Percentiles rank a stretch among this genome's conserved stretches.
These are phyloP conservation scores for Zanthoxylum bungeanum DNA, from an alignment of 345 rosid genomes.

Conservation along the genomic window DNA sequence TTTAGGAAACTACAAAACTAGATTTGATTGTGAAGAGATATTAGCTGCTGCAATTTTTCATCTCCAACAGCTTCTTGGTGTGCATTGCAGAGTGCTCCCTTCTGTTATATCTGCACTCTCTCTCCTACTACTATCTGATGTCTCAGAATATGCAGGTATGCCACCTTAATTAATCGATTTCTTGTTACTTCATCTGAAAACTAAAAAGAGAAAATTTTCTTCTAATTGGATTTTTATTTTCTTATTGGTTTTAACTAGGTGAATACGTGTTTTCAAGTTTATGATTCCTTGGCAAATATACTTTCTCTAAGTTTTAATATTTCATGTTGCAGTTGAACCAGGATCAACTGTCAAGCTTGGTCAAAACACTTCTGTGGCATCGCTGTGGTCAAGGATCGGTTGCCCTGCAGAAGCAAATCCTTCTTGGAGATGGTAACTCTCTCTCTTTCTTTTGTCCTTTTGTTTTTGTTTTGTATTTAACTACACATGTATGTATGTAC, in stretches of 20 bases:
- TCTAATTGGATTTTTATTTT: background rate
- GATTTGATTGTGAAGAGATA: slow-evolving; percentile 30
- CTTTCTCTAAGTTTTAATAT: background rate
- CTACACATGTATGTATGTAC: background rate
- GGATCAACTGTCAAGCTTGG: slow-evolving; percentile 25
- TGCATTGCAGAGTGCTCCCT: slow-evolving; percentile 40
- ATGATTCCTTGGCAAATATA: background rate
- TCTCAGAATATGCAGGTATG: slow-evolving; percentile 42
- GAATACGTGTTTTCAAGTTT: background rate
- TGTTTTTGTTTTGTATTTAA: background rate
- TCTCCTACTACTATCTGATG: slow-evolving; percentile 41
- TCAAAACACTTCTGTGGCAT: slow-evolving; percentile 15
- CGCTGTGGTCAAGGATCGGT: slow-evolving; percentile 45
- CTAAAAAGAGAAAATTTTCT: background rate
- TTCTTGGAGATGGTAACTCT: slow-evolving; percentile 81
- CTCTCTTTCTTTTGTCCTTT: background rate
- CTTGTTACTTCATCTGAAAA: background rate
- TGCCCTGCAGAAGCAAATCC: slow-evolving; percentile 70
- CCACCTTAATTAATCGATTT: slow-evolving; percentile 13
- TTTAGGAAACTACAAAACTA: slow-evolving; percentile 22
- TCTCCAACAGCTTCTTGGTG: slow-evolving; percentile 62
- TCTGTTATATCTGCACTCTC: slow-evolving; percentile 70
- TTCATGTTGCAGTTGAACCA: slow-evolving; percentile 6
- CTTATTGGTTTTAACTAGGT: background rate
- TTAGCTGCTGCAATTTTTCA: slow-evolving; percentile 50